A percentile compares a stretch with the other conserved stretches of the same genome.
Conservation (phyloP, 306 rosid genomes). For the Calophaca sinica region DNA sequence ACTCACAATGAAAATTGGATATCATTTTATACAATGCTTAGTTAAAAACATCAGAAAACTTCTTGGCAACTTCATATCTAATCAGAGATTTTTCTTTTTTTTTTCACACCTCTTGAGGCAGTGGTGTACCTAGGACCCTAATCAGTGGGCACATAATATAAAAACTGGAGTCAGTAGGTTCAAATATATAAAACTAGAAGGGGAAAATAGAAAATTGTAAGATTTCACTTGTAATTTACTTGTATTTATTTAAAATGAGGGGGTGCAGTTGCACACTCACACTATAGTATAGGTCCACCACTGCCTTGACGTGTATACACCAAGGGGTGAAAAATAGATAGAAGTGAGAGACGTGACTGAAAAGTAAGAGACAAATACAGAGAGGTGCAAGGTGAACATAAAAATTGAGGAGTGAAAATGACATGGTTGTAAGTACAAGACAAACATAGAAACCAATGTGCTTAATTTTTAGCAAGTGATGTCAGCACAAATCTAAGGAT, state of each 20-base stretch:
- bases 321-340: background rate
- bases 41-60: background rate
- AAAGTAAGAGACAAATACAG: background rate
- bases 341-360: background rate
- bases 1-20: constrained; percentile 7
- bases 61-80: constrained; percentile 16
- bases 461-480: background rate
- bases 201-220: too few relatives aligned
- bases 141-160: too few relatives aligned
- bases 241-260: too few relatives aligned
- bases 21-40: constrained; percentile 9
- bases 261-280: too few relatives aligned
- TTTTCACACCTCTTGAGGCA: background rate
- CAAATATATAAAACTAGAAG: too few relatives aligned
- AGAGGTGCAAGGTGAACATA: background rate
- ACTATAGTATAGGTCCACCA: too few relatives aligned
- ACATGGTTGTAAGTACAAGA: constrained; percentile 21
- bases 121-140: too few relatives aligned
- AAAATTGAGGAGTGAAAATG: background rate
- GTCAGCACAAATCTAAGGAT: constrained; percentile 26
- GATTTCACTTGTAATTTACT: too few relatives aligned
- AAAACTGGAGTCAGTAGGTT: too few relatives aligned
- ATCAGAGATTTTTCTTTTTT: background rate
- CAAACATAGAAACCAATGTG: constrained; percentile 25
- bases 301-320: too few relatives aligned